Evolutionary conservation across 2,329 filamentous ascomycete genomes (phyloP).

Genomic region (Verticillium dahliae): DNA sequence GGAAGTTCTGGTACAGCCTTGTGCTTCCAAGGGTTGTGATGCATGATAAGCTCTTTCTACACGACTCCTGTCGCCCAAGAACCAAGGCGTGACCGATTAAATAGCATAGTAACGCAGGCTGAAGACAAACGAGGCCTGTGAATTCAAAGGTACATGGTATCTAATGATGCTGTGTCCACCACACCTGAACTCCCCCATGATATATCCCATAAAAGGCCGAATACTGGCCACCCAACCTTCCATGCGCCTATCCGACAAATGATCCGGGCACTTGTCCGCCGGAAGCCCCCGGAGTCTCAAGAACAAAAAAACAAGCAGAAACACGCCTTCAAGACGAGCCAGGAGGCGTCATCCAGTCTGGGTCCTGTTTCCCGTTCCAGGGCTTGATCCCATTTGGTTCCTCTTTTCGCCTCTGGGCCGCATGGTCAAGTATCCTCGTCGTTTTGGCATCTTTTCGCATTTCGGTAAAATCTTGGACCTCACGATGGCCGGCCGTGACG

Average conservation of each 20-base stretch:
- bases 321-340: neutral
- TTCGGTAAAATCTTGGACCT: slow-evolving; percentile 45
- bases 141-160: neutral
- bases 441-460: slow-evolving; percentile 39
- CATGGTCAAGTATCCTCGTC: slow-evolving; percentile 44
- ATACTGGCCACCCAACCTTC: neutral
- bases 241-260: neutral
- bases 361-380: slow-evolving; percentile 53
- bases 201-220: neutral
- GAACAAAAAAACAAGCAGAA: neutral
- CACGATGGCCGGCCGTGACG: slow-evolving; percentile 36
- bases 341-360: slow-evolving; percentile 38
- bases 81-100: no score
- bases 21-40: no score
- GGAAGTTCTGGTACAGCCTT: no score
- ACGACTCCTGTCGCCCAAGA: no score
- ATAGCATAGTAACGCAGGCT: neutral
- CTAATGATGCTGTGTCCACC: neutral
- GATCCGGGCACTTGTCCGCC: neutral
- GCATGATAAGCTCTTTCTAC: no score
- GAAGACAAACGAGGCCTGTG: neutral
- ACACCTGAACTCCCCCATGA: neutral
- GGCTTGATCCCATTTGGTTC: slow-evolving; percentile 51
- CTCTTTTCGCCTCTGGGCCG: slow-evolving; percentile 43
- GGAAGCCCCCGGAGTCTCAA: neutral